phyloP scores from a whole-genome alignment of 306 rosid species.

The Lagenaria siceraria region DNA sequence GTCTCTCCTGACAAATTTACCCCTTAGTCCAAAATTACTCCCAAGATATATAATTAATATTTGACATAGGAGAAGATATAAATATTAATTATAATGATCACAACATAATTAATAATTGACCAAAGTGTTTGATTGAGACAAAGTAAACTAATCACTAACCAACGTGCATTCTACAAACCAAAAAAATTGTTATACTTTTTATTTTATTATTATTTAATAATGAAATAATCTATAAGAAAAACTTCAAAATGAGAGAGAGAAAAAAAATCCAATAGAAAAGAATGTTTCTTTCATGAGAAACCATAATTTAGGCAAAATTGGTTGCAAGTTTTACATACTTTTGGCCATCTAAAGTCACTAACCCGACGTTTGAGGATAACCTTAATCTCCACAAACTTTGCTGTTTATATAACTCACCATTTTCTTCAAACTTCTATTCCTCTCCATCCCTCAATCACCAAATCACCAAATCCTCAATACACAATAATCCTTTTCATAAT shows the following conservation, averaged over 20 bases:
- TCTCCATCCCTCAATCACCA: conserved; percentile 17
- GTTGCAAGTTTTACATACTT: conserved; percentile 6
- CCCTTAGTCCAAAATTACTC: too few species aligned
- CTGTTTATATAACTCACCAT: conserved; percentile 16
- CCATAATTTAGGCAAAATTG: conserved; percentile 1
- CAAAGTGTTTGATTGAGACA: too few species aligned
- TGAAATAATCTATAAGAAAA: too few species aligned
- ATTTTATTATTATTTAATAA: too few species aligned
- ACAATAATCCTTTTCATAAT: not conserved
- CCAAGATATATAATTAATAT: too few species aligned
- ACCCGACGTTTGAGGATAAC: conserved; percentile 30
- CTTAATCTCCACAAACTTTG: conserved; percentile 7
- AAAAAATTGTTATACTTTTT: not conserved
- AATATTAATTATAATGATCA: too few species aligned
- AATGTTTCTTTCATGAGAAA: conserved; percentile 8
- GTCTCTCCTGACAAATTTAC: too few species aligned
- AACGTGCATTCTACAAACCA: not conserved
- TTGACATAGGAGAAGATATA: too few species aligned
- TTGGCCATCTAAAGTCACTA: conserved; percentile 8
- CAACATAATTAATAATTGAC: too few species aligned
- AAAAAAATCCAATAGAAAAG: not conserved
- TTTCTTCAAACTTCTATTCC: conserved; percentile 5
- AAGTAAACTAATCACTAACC: too few species aligned
- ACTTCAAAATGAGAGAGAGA: not conserved
- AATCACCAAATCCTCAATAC: conserved; percentile 6